phyloP scores from a whole-genome alignment of 306 rosid species.

The Sindora glabra region DNA sequence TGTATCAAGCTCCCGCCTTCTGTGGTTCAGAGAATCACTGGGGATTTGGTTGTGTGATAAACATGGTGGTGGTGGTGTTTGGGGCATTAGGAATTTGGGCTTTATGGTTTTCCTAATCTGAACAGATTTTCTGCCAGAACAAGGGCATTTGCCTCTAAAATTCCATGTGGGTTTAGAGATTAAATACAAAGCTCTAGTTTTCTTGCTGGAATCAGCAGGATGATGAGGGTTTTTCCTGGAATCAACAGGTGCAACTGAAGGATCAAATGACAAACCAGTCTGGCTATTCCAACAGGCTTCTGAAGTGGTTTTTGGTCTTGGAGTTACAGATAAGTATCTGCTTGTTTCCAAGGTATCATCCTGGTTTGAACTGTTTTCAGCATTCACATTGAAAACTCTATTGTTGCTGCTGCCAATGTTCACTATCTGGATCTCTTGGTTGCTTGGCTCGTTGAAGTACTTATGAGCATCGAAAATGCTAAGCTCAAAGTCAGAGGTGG shows the following conservation, averaged over 20 bases:
- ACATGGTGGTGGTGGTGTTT: no score
- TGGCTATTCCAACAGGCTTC: constrained; percentile 93
- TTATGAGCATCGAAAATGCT: constrained; percentile 73
- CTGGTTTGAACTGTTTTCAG: constrained; percentile 19
- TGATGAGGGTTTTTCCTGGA: constrained; percentile 32
- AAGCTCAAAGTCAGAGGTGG: constrained; percentile 48
- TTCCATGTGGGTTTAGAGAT: constrained; percentile 31
- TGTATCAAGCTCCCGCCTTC: not conserved
- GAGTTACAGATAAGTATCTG: constrained; percentile 50
- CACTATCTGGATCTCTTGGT: constrained; percentile 23
- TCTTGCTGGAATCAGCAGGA: constrained; percentile 4
- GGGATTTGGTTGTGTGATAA: constrained; percentile 8
- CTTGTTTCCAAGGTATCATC: not conserved
- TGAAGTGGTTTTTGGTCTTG: constrained; percentile 77
- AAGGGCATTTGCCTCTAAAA: constrained; percentile 60
- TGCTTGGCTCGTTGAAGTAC: constrained; percentile 55
- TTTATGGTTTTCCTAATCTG: constrained; percentile 41
- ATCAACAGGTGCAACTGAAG: constrained; percentile 38
- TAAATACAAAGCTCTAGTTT: constrained; percentile 8
- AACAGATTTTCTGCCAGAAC: constrained; percentile 66
- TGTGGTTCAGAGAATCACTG: not conserved
- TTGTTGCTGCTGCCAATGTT: constrained; percentile 16
- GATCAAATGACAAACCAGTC: constrained; percentile 55
- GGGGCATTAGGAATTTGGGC: constrained; percentile 16
- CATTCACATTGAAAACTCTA: constrained; percentile 27